Base-by-base conservation (phyloP, 2,329 filamentous ascomycete genomes). In the Verticillium longisporum region DNA sequence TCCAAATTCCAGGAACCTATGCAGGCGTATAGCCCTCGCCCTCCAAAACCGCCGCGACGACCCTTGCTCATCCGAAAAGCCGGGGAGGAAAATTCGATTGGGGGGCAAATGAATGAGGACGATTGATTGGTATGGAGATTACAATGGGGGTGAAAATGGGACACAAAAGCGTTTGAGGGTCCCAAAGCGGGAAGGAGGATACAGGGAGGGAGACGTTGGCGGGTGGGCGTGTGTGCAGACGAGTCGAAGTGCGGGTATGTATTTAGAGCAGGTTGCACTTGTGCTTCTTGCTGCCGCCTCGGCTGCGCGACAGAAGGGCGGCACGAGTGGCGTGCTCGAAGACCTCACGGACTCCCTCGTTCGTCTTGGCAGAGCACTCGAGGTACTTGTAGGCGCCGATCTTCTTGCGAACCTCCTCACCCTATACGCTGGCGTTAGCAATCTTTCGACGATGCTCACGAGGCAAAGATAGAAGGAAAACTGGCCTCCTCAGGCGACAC, bases 281-380 rank as follows among this genome's bases (percentile, higher is more conserved):
- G 79, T 87, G 85, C 80, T 87, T 88, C 79, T 85, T 84, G 69
- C 78, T 77, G 67, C 76, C 74, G 70, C 73, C 77, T 73, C 79
- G 79, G 70, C 76, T 79, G 74, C 84, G 90, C 70, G 90, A 92
- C 77, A 96, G 83, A 71, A 97, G 88, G 72, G 94, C 94, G 72
- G 93, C 87, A 71, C 95, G 93, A 71, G 95, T 98, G 71, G 95
- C 95, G 75, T 97, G 91, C 85, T 99, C 95, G 72, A 99, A 99
- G 71, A 99, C 95, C 81, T 99, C 95, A 73, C 92, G 90, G 71
- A 99, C 95, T 78, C 95, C 95, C 80, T 98, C 92, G 81, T 96
- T 97, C 77, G 93, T 98, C 88, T 97, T 97, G 83, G 95, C 95
- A 69, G 95, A 99, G 85, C 95, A 99, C 83, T 99, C 95, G 68